Conservation (phyloP, 2,329 filamentous ascomycete species). For the Fusarium decemcellulare region DNA sequence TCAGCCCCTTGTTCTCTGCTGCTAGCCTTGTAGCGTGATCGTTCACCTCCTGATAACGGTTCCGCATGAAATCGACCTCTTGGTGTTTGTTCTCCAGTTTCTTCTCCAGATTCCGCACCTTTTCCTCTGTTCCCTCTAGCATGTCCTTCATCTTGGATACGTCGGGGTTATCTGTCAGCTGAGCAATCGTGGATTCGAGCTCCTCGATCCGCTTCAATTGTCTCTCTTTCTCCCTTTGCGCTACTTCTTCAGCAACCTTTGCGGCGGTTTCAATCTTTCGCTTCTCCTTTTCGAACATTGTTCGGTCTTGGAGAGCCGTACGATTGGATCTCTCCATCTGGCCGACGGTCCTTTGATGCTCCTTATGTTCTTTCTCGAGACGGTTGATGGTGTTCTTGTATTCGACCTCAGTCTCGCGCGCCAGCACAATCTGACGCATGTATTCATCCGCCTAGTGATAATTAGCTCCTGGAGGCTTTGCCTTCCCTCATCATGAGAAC, state of each 20-base stretch:
- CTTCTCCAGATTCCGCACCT: conserved; percentile 58
- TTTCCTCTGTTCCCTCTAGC: conserved; percentile 54
- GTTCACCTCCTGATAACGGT: conserved; percentile 72
- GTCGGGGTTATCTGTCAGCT: conserved; percentile 46
- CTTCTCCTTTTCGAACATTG: conserved; percentile 62
- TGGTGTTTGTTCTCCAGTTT: conserved; percentile 58
- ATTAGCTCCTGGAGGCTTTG: conserved; percentile 31
- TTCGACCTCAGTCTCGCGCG: conserved; percentile 50
- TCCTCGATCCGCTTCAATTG: conserved; percentile 54
- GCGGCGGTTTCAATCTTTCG: conserved; percentile 54
- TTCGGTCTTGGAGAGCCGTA: conserved; percentile 66
- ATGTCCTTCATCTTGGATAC: conserved; percentile 45
- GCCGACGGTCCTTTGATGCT: conserved; percentile 60
- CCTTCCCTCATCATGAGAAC: not conserved
- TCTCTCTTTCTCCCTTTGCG: conserved; percentile 54
- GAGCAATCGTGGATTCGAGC: conserved; percentile 52
- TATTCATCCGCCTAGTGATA: conserved; percentile 48
- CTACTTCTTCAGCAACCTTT: conserved; percentile 45
- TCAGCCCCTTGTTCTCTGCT: conserved; percentile 63
- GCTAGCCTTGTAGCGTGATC: conserved; percentile 61
- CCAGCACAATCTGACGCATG: conserved; percentile 42
- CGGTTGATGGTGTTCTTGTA: conserved; percentile 59
- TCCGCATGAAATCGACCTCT: conserved; percentile 70
- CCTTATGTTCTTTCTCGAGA: conserved; percentile 62
- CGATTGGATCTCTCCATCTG: conserved; percentile 63